Evolutionary conservation across 176 grass and related monocot species (phyloP).

Genomic region (Otatea glauca): DNA sequence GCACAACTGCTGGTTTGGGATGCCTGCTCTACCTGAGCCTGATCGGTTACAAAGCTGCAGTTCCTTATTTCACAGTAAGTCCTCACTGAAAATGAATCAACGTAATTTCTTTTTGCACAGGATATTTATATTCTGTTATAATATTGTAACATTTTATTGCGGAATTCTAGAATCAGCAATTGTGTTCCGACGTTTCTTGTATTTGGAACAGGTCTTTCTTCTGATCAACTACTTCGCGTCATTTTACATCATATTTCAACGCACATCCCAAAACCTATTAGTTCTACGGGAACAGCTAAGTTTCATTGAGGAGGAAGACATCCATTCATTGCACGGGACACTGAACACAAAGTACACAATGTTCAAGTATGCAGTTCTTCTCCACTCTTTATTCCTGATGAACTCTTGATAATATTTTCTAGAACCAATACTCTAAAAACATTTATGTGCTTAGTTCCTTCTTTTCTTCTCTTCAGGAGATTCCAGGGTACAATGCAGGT

Average conservation of each 20-base stretch:
- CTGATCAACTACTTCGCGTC: conserved; percentile 71
- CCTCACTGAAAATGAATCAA: not conserved
- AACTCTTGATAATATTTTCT: not conserved
- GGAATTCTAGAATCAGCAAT: not conserved
- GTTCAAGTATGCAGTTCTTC: conserved; percentile 71
- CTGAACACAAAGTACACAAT: conserved; percentile 90
- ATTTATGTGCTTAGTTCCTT: not conserved
- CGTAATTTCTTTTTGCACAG: not conserved
- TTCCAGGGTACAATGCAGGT: conserved; percentile 98
- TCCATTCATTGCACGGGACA: conserved; percentile 73
- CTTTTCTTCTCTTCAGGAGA: conserved; percentile 54
- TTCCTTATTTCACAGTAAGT: conserved; percentile 88
- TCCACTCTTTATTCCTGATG: not conserved
- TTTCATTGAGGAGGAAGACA: conserved; percentile 76
- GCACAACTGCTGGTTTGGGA: conserved; percentile 67
- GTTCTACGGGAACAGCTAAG: conserved; percentile 77
- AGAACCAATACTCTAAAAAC: not conserved
- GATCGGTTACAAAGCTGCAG: conserved; percentile 83
- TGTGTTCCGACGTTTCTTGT: not conserved
- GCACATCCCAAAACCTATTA: conserved; percentile 72
- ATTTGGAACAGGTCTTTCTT: conserved; percentile 64
- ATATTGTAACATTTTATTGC: not conserved
- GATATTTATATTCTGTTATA: not conserved
- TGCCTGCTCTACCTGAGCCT: conserved; percentile 87
- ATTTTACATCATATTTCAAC: conserved; percentile 80